Conservation (phyloP, 495 filamentous ascomycete genomes). For the Alectoria sarmentosa region DNA sequence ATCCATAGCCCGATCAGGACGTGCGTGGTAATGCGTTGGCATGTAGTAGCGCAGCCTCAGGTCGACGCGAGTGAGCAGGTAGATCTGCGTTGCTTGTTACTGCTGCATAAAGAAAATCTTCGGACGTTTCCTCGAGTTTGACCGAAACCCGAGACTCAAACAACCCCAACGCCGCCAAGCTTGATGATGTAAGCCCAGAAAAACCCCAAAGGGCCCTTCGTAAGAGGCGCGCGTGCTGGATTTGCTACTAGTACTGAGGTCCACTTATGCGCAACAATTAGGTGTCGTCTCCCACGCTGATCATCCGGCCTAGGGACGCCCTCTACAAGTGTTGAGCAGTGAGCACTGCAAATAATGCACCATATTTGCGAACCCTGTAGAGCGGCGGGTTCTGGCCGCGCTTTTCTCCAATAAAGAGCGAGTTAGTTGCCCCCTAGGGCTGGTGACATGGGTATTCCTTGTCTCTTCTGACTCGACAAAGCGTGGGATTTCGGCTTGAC, state of each 20-base stretch:
- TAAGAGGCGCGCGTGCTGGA: conserved; percentile 13
- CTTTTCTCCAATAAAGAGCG: conserved; percentile 8
- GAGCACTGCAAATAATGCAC: background rate
- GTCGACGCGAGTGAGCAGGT: background rate
- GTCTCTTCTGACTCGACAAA: conserved; percentile 11
- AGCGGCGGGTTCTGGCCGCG: conserved; percentile 4
- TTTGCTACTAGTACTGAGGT: background rate
- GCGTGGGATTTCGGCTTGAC: conserved; percentile 15
- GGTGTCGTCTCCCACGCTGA: conserved; percentile 11
- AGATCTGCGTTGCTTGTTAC: background rate
- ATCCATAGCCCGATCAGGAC: background rate
- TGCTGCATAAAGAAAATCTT: background rate
- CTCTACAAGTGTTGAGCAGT: conserved; percentile 2
- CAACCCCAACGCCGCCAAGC: no score
- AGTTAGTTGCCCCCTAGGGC: background rate
- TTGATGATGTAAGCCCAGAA: conserved; percentile 2
- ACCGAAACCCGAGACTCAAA: no score
- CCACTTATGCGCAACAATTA: conserved; percentile 18
- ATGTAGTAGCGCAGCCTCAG: conserved; percentile 5
- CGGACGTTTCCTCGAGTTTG: background rate
- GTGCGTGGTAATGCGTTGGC: conserved; percentile 7
- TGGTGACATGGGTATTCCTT: conserved; percentile 3
- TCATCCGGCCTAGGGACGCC: conserved; percentile 6
- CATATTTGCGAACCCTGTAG: conserved; percentile 11
- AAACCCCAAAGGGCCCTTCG: background rate